Evolutionary conservation across 371 early-diverging fungal species (phyloP), one percentile per base, ranked within the genome.

Genomic region (Apophysomyces variabilis): DNA sequence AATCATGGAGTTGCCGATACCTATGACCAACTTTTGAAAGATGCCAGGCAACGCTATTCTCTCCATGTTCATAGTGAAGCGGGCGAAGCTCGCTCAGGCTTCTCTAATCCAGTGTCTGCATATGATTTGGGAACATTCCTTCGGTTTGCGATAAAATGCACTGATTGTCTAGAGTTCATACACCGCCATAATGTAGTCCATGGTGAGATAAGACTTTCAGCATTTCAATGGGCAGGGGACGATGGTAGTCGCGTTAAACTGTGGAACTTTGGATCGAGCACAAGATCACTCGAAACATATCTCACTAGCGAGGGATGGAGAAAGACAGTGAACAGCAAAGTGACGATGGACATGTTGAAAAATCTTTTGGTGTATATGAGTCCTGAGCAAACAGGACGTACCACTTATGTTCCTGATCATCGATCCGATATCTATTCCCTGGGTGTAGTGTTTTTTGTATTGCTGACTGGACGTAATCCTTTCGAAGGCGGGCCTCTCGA

Each of bases 301-400:
- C 46, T 80, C 14, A 80, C 81, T 7, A 78, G 78, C 21, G 81
- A 80, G 66, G 76, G 76, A 0, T 80, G 81, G 81, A 60, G 81
- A 26, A 80, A 78, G 54, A 73, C 78, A 3, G 70, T 70, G 7
- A 74, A 68, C 32, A 76, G 71, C 36, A 75, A 74, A 44, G 73
- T 71, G n/a, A 71, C 69, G 0, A 64, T 80, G 61, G 61, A 57
- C 4, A 58, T 70, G 47, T 60, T 76, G 50, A 64, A 68, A 26
- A 70, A 67, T 21, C 38, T 76, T 14, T 58, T 82, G n/a, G 68
- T 73, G 14, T 78, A 71, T 56, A 73, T 81, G 70, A 78, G 78
- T 47, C 78, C 78, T 35, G 86, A 87, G 57, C 86, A 87, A 61
- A 87, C 85, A 1, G 87, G 87, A 5, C 75, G 87, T 47, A 85